phyloP scores from a whole-genome alignment of 306 rosid genomes.

The Rosa lucieae region DNA sequence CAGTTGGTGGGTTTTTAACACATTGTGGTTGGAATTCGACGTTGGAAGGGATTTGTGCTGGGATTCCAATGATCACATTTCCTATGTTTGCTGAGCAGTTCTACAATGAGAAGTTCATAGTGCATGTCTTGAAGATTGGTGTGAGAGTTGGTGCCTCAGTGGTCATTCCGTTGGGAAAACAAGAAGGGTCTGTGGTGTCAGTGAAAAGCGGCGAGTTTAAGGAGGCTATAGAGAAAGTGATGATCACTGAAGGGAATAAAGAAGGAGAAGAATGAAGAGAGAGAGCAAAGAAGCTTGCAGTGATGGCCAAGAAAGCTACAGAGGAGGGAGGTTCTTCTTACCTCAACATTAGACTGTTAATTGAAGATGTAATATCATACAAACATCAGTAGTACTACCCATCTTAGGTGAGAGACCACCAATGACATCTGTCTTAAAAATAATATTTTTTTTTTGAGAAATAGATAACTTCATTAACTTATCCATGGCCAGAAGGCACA shows the following conservation, averaged over 20 bases:
- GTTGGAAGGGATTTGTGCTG: slow-evolving; percentile 45
- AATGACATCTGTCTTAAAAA: too few species aligned
- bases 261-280: not conserved
- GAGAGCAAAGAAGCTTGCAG: slow-evolving; percentile 18
- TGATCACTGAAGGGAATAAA: not conserved
- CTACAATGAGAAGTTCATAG: not conserved
- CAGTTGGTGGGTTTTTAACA: slow-evolving; percentile 45
- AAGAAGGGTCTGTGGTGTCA: not conserved
- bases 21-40: slow-evolving; percentile 30
- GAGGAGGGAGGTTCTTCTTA: slow-evolving; percentile 58
- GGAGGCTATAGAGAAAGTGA: not conserved
- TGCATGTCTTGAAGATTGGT: not conserved
- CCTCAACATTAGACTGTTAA: slow-evolving; percentile 28
- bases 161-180: slow-evolving; percentile 21
- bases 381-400: too few species aligned
- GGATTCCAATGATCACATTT: slow-evolving; percentile 55
- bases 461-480: too few species aligned
- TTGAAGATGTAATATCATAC: slow-evolving; percentile 25
- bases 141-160: slow-evolving; percentile 42
- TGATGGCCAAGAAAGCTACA: slow-evolving; percentile 48
- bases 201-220: not conserved
- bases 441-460: too few species aligned
- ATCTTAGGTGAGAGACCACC: too few species aligned
- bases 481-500: too few species aligned
- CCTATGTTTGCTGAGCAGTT: slow-evolving; percentile 42